phyloP scores from a whole-genome alignment of 306 rosid genomes.

The Canavalia gladiata region DNA sequence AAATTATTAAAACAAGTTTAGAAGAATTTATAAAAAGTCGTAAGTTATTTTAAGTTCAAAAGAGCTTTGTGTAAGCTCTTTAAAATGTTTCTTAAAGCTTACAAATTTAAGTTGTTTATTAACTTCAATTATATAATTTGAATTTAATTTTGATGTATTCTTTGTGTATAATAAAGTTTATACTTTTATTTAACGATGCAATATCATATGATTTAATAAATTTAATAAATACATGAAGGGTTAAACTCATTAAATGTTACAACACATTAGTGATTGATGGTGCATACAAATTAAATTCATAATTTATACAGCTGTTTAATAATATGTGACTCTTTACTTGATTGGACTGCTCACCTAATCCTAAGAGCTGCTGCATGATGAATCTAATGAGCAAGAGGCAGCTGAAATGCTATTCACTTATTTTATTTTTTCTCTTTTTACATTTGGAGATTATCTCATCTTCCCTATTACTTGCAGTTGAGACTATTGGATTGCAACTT shows the following conservation, averaged over 20 bases:
- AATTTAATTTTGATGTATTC: neutral
- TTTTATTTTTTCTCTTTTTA: neutral
- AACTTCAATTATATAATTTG: neutral
- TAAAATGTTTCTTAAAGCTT: neutral
- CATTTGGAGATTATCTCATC: neutral
- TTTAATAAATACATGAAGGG: neutral
- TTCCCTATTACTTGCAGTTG: neutral
- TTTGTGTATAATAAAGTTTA: neutral
- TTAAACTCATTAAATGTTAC: neutral
- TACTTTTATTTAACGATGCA: neutral
- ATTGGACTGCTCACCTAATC: neutral
- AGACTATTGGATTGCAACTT: neutral
- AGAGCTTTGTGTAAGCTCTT: neutral
- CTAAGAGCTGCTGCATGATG: neutral
- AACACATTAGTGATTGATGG: neutral
- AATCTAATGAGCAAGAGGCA: neutral
- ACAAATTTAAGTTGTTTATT: neutral
- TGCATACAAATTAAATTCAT: neutral
- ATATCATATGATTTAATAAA: neutral
- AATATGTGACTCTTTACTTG: neutral
- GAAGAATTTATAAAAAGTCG: too few species aligned
- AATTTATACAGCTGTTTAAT: constrained; percentile 4
- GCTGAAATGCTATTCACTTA: neutral
- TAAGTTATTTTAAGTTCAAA: neutral
- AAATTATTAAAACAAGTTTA: too few species aligned